Percentiles rank a stretch among this genome's conserved stretches.
Evolutionary conservation across 805 yeast genomes (phyloP).

Genomic region (Wickerhamomyces hampshirensis): DNA sequence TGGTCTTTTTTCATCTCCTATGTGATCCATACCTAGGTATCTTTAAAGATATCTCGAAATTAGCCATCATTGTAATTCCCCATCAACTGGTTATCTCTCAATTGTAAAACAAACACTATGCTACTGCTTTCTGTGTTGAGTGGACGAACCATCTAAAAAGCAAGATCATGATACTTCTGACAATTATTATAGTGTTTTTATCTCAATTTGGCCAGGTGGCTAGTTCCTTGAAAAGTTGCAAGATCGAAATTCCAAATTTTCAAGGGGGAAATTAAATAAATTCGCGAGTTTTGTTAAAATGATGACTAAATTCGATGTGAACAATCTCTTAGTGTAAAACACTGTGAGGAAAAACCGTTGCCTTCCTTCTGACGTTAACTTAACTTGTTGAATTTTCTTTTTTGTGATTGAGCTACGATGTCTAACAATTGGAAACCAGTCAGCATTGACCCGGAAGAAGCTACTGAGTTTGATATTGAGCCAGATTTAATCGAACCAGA

Average conservation of each 20-base stretch:
- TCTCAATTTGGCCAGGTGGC: constrained; percentile 18
- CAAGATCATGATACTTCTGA: constrained; percentile 1
- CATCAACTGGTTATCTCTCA: no score
- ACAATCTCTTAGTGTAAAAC: constrained; percentile 27
- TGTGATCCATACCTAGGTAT: no score
- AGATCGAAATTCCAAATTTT: constrained; percentile 16
- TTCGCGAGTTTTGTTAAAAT: constrained; percentile 12
- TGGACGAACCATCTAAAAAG: not conserved
- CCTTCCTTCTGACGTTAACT: constrained; percentile 25
- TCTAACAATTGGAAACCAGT: constrained; percentile 26
- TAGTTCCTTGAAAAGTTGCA: constrained; percentile 8
- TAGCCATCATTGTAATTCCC: no score
- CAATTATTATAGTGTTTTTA: constrained; percentile 12
- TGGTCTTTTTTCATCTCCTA: no score
- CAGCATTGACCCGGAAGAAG: constrained; percentile 22
- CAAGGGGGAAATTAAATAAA: not conserved
- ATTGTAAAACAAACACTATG: no score
- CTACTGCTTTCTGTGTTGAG: no score
- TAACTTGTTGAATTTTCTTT: constrained; percentile 7
- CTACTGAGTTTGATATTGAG: constrained; percentile 25
- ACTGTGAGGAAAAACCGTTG: constrained; percentile 27
- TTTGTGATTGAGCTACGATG: constrained; percentile 7
- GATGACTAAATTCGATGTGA: constrained; percentile 27
- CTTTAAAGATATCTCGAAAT: no score
- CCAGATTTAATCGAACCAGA: constrained; percentile 26